Evolutionary conservation across 1,139 yeast genomes (phyloP).

Genomic region (Pichia inconspicua): DNA sequence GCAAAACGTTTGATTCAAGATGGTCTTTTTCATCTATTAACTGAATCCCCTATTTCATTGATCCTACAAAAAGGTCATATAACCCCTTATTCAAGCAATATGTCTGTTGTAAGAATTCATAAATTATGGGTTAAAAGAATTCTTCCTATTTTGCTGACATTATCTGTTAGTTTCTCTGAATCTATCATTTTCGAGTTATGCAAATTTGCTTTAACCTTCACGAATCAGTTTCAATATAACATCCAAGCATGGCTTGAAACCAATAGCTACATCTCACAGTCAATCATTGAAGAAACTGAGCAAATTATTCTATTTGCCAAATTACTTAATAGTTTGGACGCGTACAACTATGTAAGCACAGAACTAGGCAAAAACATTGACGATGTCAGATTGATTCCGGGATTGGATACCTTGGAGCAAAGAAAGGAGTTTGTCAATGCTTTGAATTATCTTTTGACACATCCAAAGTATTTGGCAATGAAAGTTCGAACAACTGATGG

Average conservation of each 20-base stretch:
- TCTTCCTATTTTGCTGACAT: constrained; percentile 55
- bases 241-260: constrained; percentile 57
- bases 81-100: constrained; percentile 34
- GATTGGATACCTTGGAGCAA: constrained; percentile 51
- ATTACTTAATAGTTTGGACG: constrained; percentile 44
- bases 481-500: constrained; percentile 12
- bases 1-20: constrained; percentile 58
- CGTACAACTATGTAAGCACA: constrained; percentile 34
- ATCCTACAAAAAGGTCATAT: constrained; percentile 61
- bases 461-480: constrained; percentile 75
- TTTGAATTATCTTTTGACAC: constrained; percentile 66
- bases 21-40: constrained; percentile 63
- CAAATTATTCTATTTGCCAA: constrained; percentile 65
- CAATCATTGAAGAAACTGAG: constrained; percentile 69
- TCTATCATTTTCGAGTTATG: constrained; percentile 59
- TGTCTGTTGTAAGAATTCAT: constrained; percentile 37
- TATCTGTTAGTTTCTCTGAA: constrained; percentile 58
- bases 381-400: constrained; percentile 41
- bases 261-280: constrained; percentile 55
- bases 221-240: constrained; percentile 57
- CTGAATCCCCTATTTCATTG: constrained; percentile 67
- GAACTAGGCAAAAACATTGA: constrained; percentile 19
- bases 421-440: constrained; percentile 51
- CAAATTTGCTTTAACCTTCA: constrained; percentile 55
- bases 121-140: constrained; percentile 78